Base-by-base conservation (phyloP, 2,329 filamentous ascomycete species). In the Pseudogymnoascus sp. region DNA sequence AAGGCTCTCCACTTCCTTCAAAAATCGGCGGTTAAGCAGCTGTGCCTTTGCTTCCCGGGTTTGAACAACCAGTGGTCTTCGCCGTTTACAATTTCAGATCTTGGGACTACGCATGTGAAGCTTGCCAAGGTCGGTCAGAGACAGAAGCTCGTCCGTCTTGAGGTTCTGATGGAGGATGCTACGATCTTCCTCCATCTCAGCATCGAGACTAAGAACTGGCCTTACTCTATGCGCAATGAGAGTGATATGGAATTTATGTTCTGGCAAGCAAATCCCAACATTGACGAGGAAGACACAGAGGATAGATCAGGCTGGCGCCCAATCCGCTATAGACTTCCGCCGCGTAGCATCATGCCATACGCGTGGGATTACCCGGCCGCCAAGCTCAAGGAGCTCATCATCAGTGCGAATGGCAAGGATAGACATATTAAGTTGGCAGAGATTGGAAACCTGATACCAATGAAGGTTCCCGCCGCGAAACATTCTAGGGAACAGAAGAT, bases 311-410 rank as follows among this genome's bases (percentile, higher is more conserved):
- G 91, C 3, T 99, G 95, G 91, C 89, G 90, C 67, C 93, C 92
- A 1, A 91, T 99, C 65, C 84, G 91, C 61, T 99, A 99, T 76
- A 88, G 93, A 33, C 80, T 99, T 31, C 96, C 96, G 1, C 88
- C 93, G 11, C 84, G 95, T 64, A 97, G 93, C 75, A 97, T 99
- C 75, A 99, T 99, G 95, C 95, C 96, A 0, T 99, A 99, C 71
- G 93, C 95, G 1, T 99, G 95, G 95, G 96, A 99, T 73, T 99
- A 96, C 76, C 96, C 95, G 1, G 93, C 95, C 1, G 93, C 92
- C n/a, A 97, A 96, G 77, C 89, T 91, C 77, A 96, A 95, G 71
- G 95, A 97, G 73, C 84, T 99, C 40, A 86, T 97, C 59, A 86
- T 99, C 71, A 87, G 81, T 61, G 88, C 88, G 6, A 86, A 88